Evolutionary conservation across 805 yeast species (phyloP), one percentile per base, ranked within the genome.

Genomic region (Sugiyamaella mastotermitis): DNA sequence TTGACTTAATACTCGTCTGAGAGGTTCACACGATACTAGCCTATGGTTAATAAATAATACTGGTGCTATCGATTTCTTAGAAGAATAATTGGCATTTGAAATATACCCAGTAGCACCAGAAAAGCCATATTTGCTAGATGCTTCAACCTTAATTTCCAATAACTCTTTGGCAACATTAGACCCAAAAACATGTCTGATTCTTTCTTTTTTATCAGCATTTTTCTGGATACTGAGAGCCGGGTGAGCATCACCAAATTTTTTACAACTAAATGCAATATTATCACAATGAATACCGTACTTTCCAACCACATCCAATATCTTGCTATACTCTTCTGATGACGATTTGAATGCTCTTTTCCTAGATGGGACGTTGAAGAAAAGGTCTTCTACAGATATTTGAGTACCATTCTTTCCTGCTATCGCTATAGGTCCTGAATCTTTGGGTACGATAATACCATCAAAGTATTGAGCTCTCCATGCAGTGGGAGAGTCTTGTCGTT

Each of bases 321-420:
- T 78, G 8, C 74, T 56, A 52, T 78, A 82, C 52, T 92, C 97
- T 10, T 87, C 96, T 46, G 68, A 68, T 8, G 78, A 66, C 6
- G 25, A 32, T 18, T 40, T 35, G 33, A 88, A 61, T 0, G 94
- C 73, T 40, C 80, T 64, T 21, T 81, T 60, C 33, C 98, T 68
- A 0, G 94, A 74, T 0, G 95, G 92, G 20, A 82, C 75, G 55
- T 90, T 92, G 63, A 80, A 92, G 53, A 92, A 92, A 39, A 92
- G 63, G 56, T 92, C 95, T 56, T 87, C 95, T 5, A 87, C 94
- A 0, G 72, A 58, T 20, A 92, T 74, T 44, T 79, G 85, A 0
- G 98, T 92, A 0, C 98, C 98, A 33, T 69, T 72, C 43, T 74
- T 79, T 0, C 97, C 97, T 0, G 98, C 98, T 1, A 76, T 69